Conservation (phyloP, 345 rosid genomes). For the Chamaenerion angustifolium region DNA sequence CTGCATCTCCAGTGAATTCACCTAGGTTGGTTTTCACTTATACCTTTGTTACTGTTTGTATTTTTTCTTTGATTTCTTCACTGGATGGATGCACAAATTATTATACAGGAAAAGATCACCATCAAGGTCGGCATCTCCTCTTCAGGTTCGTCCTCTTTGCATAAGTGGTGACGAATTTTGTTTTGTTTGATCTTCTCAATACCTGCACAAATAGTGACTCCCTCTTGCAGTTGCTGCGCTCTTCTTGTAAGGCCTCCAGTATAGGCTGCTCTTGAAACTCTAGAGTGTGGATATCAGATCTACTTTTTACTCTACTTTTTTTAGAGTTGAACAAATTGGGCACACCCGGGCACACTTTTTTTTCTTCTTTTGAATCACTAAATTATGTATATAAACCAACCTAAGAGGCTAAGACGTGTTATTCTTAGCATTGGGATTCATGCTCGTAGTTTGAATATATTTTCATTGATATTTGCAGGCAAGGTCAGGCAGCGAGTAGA, state of each 20-base stretch:
- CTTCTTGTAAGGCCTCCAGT: no score
- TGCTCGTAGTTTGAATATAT: neutral
- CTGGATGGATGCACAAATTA: neutral
- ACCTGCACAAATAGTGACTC: neutral
- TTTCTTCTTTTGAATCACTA: no score
- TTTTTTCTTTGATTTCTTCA: neutral
- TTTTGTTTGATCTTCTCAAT: neutral
- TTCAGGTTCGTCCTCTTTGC: constrained; percentile 21
- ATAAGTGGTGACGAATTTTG: neutral
- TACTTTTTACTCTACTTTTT: no score
- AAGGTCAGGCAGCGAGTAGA: constrained; percentile 11
- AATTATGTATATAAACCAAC: no score
- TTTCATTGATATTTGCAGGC: constrained; percentile 4
- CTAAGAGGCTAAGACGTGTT: no score
- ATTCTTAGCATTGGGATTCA: no score
- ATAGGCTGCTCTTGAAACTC: no score
- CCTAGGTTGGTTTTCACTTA: constrained; percentile 23
- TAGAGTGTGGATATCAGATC: no score
- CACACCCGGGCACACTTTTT: no score
- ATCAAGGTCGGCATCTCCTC: constrained; percentile 46
- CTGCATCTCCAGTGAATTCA: constrained; percentile 53
- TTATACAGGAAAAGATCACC: constrained; percentile 22
- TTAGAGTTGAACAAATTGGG: no score
- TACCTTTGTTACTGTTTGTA: neutral
- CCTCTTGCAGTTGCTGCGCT: no score